Percentiles rank a stretch among this genome's conserved stretches.
Evolutionary conservation across 2,329 filamentous ascomycete species (phyloP).

Genomic region (Sclerotinia sclerotiorum): DNA sequence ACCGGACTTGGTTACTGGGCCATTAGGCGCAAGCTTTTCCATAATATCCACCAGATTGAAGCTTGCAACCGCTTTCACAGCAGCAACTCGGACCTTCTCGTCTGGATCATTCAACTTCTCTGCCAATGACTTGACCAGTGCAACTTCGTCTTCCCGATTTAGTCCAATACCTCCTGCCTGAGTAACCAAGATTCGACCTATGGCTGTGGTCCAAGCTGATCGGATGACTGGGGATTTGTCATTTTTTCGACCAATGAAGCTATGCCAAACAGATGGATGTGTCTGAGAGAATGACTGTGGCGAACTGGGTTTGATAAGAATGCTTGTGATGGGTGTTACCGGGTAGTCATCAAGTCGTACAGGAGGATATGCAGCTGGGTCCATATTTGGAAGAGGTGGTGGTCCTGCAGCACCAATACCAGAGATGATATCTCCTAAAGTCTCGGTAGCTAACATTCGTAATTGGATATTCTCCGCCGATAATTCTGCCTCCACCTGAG

Average conservation of each 20-base stretch:
- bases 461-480: constrained; percentile 86
- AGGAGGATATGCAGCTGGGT: constrained; percentile 83
- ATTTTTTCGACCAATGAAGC: constrained; percentile 79
- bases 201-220: constrained; percentile 79
- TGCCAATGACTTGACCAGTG: constrained; percentile 70
- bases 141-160: constrained; percentile 75
- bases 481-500: constrained; percentile 88
- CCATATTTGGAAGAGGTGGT: constrained; percentile 68
- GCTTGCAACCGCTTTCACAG: constrained; percentile 78
- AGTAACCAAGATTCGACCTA: constrained; percentile 84
- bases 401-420: constrained; percentile 91
- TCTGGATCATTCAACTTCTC: constrained; percentile 86
- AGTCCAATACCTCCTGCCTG: constrained; percentile 88
- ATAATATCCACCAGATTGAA: constrained; percentile 82
- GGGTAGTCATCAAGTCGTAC: constrained; percentile 62
- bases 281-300: constrained; percentile 87
- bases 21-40: constrained; percentile 74
- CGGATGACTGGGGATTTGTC: constrained; percentile 84
- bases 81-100: constrained; percentile 85
- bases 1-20: constrained; percentile 71
- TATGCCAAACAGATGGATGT: constrained; percentile 75
- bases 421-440: constrained; percentile 89
- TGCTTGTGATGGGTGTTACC: constrained; percentile 53
- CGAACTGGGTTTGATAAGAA: constrained; percentile 79
- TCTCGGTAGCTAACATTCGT: constrained; percentile 85